Conservation (phyloP, 2,329 filamentous ascomycete species). For the Ilyonectria sp. region DNA sequence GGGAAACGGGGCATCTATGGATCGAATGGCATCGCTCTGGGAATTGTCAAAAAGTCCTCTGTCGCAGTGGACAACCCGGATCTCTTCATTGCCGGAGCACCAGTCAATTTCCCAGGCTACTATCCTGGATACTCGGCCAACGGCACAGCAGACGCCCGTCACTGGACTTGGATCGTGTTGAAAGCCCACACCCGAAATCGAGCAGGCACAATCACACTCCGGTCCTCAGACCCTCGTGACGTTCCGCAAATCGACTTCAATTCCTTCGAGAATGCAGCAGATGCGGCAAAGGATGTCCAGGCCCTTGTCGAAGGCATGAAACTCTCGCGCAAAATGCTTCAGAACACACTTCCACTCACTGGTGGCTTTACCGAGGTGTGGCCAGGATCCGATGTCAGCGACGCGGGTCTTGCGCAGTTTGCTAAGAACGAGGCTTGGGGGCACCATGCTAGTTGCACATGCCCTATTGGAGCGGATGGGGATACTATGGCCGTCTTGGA, state of each 20-base stretch:
- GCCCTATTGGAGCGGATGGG: slow-evolving; percentile 67
- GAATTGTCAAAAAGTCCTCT: slow-evolving; percentile 55
- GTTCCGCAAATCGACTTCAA: slow-evolving; percentile 74
- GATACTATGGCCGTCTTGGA: slow-evolving; percentile 72
- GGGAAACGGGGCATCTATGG: slow-evolving; percentile 50
- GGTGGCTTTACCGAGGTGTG: slow-evolving; percentile 54
- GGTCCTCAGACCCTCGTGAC: slow-evolving; percentile 74
- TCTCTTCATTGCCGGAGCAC: slow-evolving; percentile 68
- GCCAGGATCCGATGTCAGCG: slow-evolving; percentile 55
- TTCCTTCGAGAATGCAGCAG: slow-evolving; percentile 58
- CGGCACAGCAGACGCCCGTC: slow-evolving; percentile 58
- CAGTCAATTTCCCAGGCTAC: slow-evolving; percentile 69
- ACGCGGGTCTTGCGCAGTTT: slow-evolving; percentile 63
- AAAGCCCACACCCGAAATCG: slow-evolving; percentile 70
- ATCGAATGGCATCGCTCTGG: slow-evolving; percentile 68
- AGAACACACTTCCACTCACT: slow-evolving; percentile 52
- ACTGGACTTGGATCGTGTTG: slow-evolving; percentile 61
- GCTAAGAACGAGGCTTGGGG: slow-evolving; percentile 55
- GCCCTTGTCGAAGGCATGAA: slow-evolving; percentile 62
- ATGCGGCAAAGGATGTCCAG: slow-evolving; percentile 59
- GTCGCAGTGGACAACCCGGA: slow-evolving; percentile 63
- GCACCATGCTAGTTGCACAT: slow-evolving; percentile 68
- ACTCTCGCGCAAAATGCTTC: slow-evolving; percentile 60
- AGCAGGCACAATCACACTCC: slow-evolving; percentile 73
- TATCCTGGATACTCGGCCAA: slow-evolving; percentile 68